These are phyloP conservation scores for Phaeosphaeria sp. DNA, from an alignment of 2,329 filamentous ascomycete genomes.

Conservation along the genomic window DNA sequence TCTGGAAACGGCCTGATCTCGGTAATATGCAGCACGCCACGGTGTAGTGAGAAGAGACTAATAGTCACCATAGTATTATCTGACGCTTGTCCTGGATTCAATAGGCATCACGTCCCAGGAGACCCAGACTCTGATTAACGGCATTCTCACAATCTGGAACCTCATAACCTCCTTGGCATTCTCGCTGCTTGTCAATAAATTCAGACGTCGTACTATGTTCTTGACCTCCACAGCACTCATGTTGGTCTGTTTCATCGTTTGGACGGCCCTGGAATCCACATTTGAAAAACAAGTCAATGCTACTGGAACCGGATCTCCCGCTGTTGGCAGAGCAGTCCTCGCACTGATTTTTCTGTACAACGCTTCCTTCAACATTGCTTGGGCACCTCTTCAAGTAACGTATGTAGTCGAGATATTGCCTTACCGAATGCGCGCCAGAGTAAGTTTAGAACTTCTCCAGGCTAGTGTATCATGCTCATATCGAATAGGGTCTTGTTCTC, in stretches of 20 bases:
- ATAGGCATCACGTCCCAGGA: conserved; percentile 44
- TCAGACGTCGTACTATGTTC: conserved; percentile 53
- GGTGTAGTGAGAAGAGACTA: not conserved
- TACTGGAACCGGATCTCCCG: not conserved
- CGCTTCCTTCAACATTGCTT: conserved; percentile 39
- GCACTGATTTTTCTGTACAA: conserved; percentile 61
- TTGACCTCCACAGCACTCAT: conserved; percentile 51
- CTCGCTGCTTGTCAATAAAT: conserved; percentile 49
- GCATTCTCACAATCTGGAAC: conserved; percentile 50
- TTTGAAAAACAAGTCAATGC: conserved; percentile 6
- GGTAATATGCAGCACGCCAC: not conserved
- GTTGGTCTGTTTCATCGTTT: conserved; percentile 50
- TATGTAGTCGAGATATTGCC: conserved; percentile 38
- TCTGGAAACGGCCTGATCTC: conserved; percentile 43
- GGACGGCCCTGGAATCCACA: conserved; percentile 4
- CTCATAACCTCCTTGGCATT: conserved; percentile 42
- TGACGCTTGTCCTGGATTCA: conserved; percentile 44
- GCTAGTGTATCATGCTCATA: not conserved
- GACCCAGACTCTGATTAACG: conserved; percentile 47
- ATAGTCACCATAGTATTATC: conserved; percentile 20
- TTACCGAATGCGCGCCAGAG: conserved; percentile 37
- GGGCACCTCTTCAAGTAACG: conserved; percentile 27
- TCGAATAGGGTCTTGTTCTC: conserved; percentile 14
- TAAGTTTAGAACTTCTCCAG: not conserved
- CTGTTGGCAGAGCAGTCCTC: conserved; percentile 43